These are phyloP conservation scores for Crithidia expoeki DNA, from an alignment of 208 protist species.

Conservation along the genomic window DNA sequence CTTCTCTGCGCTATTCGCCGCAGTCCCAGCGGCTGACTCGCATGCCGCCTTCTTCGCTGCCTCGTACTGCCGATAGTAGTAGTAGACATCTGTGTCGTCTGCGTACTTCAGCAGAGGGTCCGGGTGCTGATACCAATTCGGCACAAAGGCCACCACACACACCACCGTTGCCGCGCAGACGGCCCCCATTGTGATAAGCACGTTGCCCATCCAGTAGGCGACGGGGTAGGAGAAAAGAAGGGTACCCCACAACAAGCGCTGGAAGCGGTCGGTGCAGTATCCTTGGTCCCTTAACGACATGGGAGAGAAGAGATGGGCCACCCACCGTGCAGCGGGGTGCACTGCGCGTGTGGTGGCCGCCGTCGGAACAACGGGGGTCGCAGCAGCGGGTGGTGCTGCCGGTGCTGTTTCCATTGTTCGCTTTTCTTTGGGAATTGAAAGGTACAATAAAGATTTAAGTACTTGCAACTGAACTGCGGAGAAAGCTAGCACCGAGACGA, in stretches of 20 bases:
- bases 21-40: neutral
- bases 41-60: constrained; percentile 28
- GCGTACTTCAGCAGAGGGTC: constrained; percentile 67
- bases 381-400: neutral
- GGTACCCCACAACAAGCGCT: constrained; percentile 51
- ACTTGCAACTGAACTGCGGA: no score
- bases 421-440: no score
- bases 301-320: constrained; percentile 71
- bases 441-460: no score
- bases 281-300: constrained; percentile 82
- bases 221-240: constrained; percentile 59
- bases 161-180: constrained; percentile 41
- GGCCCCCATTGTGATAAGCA: constrained; percentile 54
- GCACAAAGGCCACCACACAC: constrained; percentile 56
- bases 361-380: neutral
- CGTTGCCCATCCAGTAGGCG: constrained; percentile 55
- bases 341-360: constrained; percentile 16
- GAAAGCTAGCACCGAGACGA: no score
- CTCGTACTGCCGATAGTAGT: constrained; percentile 65
- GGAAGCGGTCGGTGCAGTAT: constrained; percentile 29
- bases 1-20: neutral
- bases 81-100: constrained; percentile 49
- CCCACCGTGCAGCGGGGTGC: constrained; percentile 60
- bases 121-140: constrained; percentile 79
- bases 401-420: neutral